Conservation (phyloP, 2,329 filamentous ascomycete genomes). For the Magnaporthiopsis rhizophila region DNA sequence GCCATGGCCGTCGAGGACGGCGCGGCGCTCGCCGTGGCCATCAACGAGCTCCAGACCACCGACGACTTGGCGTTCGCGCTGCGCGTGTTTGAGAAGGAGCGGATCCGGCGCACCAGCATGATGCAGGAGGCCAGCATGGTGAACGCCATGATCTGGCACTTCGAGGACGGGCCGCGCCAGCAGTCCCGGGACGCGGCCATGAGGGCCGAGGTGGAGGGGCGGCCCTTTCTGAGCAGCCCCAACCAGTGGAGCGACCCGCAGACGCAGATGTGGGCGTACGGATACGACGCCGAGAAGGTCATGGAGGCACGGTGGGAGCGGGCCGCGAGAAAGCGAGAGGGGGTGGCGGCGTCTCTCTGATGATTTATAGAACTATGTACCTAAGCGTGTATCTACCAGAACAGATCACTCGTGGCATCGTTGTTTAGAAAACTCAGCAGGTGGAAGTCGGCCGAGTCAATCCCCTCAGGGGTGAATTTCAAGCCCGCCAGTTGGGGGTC, state of each 20-base stretch:
- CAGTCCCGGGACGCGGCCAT: constrained; percentile 32
- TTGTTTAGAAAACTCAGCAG: no score
- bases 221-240: constrained; percentile 28
- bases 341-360: no score
- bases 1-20: constrained; percentile 43
- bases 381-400: no score
- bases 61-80: constrained; percentile 24
- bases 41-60: constrained; percentile 20
- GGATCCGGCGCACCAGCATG: constrained; percentile 23
- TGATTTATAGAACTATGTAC: no score
- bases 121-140: constrained; percentile 37
- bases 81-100: constrained; percentile 27
- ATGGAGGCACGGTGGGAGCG: constrained; percentile 23
- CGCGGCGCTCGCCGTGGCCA: constrained; percentile 31
- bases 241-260: constrained; percentile 41
- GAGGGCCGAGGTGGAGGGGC: constrained; percentile 29
- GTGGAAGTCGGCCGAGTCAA: no score
- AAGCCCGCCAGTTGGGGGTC: no score
- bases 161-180: constrained; percentile 32
- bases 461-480: no score
- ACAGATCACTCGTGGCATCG: no score
- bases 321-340: not conserved
- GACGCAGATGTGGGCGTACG: constrained; percentile 39
- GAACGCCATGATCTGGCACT: constrained; percentile 40
- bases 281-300: constrained; percentile 34